These are phyloP conservation scores for Clitoria ternatea DNA, from an alignment of 306 rosid genomes.

Conservation along the genomic window DNA sequence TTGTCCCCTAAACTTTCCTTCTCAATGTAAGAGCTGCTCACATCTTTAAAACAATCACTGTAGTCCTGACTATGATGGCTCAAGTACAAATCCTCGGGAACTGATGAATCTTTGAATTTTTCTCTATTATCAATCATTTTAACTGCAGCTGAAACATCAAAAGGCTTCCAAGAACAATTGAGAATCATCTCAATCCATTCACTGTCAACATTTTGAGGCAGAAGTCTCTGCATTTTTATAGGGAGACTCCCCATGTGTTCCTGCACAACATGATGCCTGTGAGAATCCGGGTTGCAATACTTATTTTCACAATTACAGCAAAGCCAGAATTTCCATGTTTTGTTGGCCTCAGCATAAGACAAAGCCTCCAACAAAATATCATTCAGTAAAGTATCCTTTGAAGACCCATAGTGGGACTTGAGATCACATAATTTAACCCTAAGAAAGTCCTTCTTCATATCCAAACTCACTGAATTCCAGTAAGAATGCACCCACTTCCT, in stretches of 20 bases:
- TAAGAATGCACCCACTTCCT: conserved; percentile 64
- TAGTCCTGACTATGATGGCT: conserved; percentile 41
- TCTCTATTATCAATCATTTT: conserved; percentile 56
- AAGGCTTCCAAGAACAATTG: conserved; percentile 78
- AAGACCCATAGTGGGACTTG: conserved; percentile 57
- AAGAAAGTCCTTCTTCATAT: conserved; percentile 68
- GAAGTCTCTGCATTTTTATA: conserved; percentile 63
- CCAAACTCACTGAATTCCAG: conserved; percentile 67
- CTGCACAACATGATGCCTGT: conserved; percentile 74
- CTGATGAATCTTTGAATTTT: conserved; percentile 35
- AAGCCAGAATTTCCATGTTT: conserved; percentile 82
- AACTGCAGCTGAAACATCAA: conserved; percentile 72
- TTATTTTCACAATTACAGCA: conserved; percentile 72
- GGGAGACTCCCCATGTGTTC: conserved; percentile 77
- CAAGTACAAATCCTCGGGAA: conserved; percentile 43
- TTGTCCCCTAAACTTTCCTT: conserved; percentile 35
- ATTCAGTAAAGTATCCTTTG: conserved; percentile 56
- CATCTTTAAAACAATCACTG: conserved; percentile 53
- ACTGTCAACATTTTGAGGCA: conserved; percentile 74
- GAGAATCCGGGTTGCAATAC: conserved; percentile 54
- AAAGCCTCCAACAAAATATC: conserved; percentile 71
- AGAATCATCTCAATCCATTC: conserved; percentile 85
- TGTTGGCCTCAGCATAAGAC: conserved; percentile 54
- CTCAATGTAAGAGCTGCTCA: conserved; percentile 46
- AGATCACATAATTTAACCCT: conserved; percentile 62